These are phyloP conservation scores for Lasiodiplodia hormozganensis DNA, from an alignment of 2,329 filamentous ascomycete genomes.

Conservation along the genomic window DNA sequence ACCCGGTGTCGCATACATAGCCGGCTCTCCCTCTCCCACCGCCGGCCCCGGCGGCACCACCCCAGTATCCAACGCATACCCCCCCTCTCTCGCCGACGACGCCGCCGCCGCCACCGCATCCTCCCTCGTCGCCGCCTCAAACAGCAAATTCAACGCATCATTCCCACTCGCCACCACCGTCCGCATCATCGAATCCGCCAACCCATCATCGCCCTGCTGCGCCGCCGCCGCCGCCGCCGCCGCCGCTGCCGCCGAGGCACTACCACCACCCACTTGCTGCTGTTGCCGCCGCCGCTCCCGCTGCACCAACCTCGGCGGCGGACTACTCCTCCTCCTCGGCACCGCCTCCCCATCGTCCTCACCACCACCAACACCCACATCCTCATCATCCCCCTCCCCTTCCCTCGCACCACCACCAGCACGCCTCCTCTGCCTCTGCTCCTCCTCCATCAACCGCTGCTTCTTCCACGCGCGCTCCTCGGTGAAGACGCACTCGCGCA, in stretches of 20 bases:
- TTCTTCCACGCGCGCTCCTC: slow-evolving; percentile 46
- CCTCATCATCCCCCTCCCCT: not conserved
- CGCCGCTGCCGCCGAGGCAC: not conserved
- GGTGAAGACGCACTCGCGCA: slow-evolving; percentile 57
- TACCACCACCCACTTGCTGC: not conserved
- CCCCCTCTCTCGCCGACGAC: slow-evolving; percentile 6
- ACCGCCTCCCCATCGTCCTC: not conserved
- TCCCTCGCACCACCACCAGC: slow-evolving; percentile 7
- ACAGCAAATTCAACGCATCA: slow-evolving; percentile 61
- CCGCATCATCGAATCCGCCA: slow-evolving; percentile 52
- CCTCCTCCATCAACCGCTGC: slow-evolving; percentile 36
- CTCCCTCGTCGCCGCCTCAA: slow-evolving; percentile 55
- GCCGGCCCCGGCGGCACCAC: not conserved
- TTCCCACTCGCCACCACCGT: slow-evolving; percentile 62
- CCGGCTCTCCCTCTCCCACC: not conserved
- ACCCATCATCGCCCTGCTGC: slow-evolving; percentile 31
- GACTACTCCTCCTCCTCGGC: not conserved
- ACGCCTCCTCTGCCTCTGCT: slow-evolving; percentile 42
- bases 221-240: slow-evolving; percentile 33
- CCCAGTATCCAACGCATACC: not conserved
- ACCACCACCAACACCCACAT: not conserved
- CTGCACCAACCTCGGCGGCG: slow-evolving; percentile 34
- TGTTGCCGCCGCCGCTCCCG: not conserved
- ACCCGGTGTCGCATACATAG: slow-evolving; percentile 44
- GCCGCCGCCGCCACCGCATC: slow-evolving; percentile 37